Conservation (phyloP, 345 rosid genomes). For the Populus alba region DNA sequence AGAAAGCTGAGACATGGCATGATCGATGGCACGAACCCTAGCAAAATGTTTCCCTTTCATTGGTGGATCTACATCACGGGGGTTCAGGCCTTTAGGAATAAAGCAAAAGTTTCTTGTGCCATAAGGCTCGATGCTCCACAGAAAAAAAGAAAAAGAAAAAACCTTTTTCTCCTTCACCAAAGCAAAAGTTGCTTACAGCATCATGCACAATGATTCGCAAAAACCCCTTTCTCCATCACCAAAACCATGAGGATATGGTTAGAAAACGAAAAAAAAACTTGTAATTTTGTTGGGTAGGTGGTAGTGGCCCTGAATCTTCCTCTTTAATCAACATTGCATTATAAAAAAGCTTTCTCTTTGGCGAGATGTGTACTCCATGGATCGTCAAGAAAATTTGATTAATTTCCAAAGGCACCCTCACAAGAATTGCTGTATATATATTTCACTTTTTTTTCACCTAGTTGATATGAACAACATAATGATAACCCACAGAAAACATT, state of each 20-base stretch:
- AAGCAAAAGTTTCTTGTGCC: conserved; percentile 19
- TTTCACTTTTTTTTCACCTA: neutral
- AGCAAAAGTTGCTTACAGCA: conserved; percentile 13
- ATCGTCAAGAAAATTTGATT: too few relatives aligned
- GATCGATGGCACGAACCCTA: conserved; percentile 7
- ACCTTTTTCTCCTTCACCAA: neutral
- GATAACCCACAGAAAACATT: neutral
- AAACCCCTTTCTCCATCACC: neutral
- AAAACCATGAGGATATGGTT: neutral
- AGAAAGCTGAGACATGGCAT: neutral
- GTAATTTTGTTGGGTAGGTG: conserved; percentile 1
- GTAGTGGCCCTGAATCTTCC: conserved; percentile 24
- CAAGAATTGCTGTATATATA: neutral
- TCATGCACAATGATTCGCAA: neutral
- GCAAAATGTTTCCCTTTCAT: conserved; percentile 16
- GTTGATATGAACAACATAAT: neutral
- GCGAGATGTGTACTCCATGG: neutral
- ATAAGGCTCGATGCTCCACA: neutral
- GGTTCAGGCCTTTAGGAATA: conserved; percentile 10
- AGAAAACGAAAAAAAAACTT: too few relatives aligned
- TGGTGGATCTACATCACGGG: conserved; percentile 47
- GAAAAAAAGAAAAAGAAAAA: too few relatives aligned
- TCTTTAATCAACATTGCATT: conserved; percentile 13
- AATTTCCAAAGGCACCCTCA: neutral
- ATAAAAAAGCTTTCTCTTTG: neutral